Evolutionary conservation across 2,329 filamentous ascomycete genomes (phyloP).

Genomic region (Lachnellula arida): DNA sequence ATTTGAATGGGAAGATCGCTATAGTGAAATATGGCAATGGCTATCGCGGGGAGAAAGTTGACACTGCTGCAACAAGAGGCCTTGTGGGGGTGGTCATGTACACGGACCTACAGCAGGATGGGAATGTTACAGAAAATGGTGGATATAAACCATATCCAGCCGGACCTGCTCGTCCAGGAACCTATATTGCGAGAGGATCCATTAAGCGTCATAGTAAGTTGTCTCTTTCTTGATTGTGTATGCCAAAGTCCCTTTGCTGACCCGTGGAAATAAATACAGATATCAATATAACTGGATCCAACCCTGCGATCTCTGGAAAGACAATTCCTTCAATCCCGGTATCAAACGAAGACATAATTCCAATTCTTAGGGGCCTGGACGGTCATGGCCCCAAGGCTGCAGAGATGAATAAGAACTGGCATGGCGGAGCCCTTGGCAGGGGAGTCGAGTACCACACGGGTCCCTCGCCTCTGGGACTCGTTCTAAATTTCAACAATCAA

Average conservation of each 20-base stretch:
- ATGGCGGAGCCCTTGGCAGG: slow-evolving; percentile 46
- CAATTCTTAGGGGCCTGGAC: slow-evolving; percentile 78
- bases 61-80: slow-evolving; percentile 82
- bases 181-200: slow-evolving; percentile 65
- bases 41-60: slow-evolving; percentile 85
- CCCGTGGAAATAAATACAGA: slow-evolving; percentile 51
- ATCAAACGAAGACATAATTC: slow-evolving; percentile 76
- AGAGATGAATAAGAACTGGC: slow-evolving; percentile 25
- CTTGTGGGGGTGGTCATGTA: slow-evolving; percentile 79
- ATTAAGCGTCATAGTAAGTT: not conserved
- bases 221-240: not conserved
- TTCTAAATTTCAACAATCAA: slow-evolving; percentile 61
- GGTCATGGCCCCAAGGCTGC: slow-evolving; percentile 67
- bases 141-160: slow-evolving; percentile 33
- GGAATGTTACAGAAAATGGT: slow-evolving; percentile 33
- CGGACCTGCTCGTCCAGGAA: slow-evolving; percentile 75
- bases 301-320: slow-evolving; percentile 73
- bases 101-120: slow-evolving; percentile 82
- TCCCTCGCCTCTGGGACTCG: not conserved
- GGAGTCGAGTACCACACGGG: slow-evolving; percentile 10
- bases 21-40: slow-evolving; percentile 76
- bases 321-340: slow-evolving; percentile 51
- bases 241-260: slow-evolving; percentile 50
- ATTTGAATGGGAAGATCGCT: slow-evolving; percentile 75
- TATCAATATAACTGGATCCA: slow-evolving; percentile 55